These are phyloP conservation scores for Sistotremastrum niveocremeum DNA, from an alignment of 768 basidiomycete species.

Conservation along the genomic window DNA sequence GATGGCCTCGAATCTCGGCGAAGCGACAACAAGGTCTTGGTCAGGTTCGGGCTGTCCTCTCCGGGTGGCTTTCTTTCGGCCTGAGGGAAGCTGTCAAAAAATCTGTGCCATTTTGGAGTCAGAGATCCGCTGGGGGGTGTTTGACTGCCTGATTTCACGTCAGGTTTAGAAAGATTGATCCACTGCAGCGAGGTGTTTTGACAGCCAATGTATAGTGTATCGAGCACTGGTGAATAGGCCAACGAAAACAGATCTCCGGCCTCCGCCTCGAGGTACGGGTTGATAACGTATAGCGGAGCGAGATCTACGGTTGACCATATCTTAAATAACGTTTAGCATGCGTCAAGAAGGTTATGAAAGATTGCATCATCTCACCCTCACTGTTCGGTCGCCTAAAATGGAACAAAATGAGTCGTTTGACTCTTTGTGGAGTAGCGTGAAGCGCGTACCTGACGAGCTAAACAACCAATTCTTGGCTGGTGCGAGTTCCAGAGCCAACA, in stretches of 20 bases:
- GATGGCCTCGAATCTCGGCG: conserved; percentile 1
- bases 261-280: conserved; percentile 65
- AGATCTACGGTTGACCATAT: conserved; percentile 72
- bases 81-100: conserved; percentile 85
- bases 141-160: conserved; percentile 13
- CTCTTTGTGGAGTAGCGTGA: background rate
- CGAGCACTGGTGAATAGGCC: conserved; percentile 54
- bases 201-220: conserved; percentile 75
- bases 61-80: conserved; percentile 29
- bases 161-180: conserved; percentile 30
- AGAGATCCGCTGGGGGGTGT: conserved; percentile 24
- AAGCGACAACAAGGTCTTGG: conserved; percentile 4
- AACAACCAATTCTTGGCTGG: conserved; percentile 74
- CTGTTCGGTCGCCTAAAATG: conserved; percentile 67
- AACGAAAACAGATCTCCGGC: conserved; percentile 85
- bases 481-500: conserved; percentile 67
- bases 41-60: conserved; percentile 10
- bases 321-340: conserved; percentile 22
- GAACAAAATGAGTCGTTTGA: background rate
- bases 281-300: conserved; percentile 52
- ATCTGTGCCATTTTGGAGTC: conserved; percentile 55
- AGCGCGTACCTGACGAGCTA: conserved; percentile 65
- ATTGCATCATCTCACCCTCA: conserved; percentile 42
- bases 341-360: background rate
- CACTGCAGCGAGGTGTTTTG: conserved; percentile 91